These are phyloP conservation scores for Candida xiaguanensis DNA, from an alignment of 805 yeast genomes.

Conservation along the genomic window DNA sequence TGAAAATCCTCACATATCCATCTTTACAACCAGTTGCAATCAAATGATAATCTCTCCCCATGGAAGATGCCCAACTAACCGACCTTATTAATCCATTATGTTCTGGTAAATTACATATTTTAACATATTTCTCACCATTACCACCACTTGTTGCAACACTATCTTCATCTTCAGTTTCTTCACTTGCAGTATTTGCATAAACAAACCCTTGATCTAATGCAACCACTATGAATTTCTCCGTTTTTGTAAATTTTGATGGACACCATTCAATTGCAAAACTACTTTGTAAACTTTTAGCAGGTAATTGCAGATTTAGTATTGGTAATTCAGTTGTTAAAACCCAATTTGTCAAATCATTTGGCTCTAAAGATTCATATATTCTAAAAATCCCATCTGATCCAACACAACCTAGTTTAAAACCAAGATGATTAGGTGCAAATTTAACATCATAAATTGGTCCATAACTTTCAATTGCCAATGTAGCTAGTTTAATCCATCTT, in stretches of 20 bases:
- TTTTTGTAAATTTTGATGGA: slow-evolving; percentile 68
- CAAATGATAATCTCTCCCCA: slow-evolving; percentile 84
- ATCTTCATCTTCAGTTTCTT: slow-evolving; percentile 12
- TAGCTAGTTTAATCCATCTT: slow-evolving; percentile 74
- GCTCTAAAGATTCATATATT: slow-evolving; percentile 84
- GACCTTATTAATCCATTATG: slow-evolving; percentile 85
- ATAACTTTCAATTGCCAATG: slow-evolving; percentile 72
- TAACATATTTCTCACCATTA: slow-evolving; percentile 36
- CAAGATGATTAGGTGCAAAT: slow-evolving; percentile 82
- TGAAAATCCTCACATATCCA: slow-evolving; percentile 84
- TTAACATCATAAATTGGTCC: slow-evolving; percentile 89
- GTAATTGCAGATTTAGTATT: slow-evolving; percentile 58
- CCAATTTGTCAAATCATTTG: slow-evolving; percentile 85
- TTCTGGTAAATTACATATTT: slow-evolving; percentile 69
- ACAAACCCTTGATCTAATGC: slow-evolving; percentile 85
- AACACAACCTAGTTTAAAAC: slow-evolving; percentile 77
- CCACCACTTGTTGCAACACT: slow-evolving; percentile 2
- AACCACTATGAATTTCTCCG: slow-evolving; percentile 78
- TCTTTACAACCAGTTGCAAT: slow-evolving; percentile 96
- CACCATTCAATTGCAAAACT: slow-evolving; percentile 90
- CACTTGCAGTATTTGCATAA: slow-evolving; percentile 34
- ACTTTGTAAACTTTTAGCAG: slow-evolving; percentile 77
- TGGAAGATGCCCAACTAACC: slow-evolving; percentile 94
- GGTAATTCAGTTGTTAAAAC: slow-evolving; percentile 67
- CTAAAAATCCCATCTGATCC: slow-evolving; percentile 87